phyloP scores from a whole-genome alignment of 352 stramenopile genomes.

The Pythium guiyangense region DNA sequence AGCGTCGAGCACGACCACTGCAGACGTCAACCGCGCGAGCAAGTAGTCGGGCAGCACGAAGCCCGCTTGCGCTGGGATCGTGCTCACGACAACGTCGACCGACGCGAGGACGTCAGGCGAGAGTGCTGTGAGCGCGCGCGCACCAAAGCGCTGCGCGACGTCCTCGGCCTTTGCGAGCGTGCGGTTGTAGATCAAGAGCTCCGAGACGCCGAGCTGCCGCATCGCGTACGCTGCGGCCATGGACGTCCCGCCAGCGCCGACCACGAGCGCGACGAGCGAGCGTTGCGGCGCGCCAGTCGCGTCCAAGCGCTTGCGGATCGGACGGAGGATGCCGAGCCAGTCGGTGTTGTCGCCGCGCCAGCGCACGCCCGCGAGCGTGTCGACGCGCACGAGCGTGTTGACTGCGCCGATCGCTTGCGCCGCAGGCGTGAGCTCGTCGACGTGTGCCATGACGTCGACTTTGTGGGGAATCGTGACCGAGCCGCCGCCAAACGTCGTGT shows the following conservation, averaged over 20 bases:
- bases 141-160: constrained; percentile 87
- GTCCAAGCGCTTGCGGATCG: constrained; percentile 71
- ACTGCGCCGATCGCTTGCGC: constrained; percentile 96
- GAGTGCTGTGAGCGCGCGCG: constrained; percentile 55
- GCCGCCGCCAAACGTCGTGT: constrained; percentile 88
- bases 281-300: constrained; percentile 6
- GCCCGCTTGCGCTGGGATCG: constrained; percentile 88
- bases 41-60: constrained; percentile 78
- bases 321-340: constrained; percentile 96
- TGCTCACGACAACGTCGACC: constrained; percentile 94
- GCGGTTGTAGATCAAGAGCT: constrained; percentile 95
- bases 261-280: constrained; percentile 60
- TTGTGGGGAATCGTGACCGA: constrained; percentile 99
- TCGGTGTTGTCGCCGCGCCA: constrained; percentile 97
- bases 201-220: constrained; percentile 69
- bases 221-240: constrained; percentile 94
- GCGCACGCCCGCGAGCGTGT: constrained; percentile 35
- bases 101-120: constrained; percentile 35
- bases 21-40: constrained; percentile 21
- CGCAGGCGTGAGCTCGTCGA: constrained; percentile 92
- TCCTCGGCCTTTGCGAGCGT: constrained; percentile 90
- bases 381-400: constrained; percentile 93
- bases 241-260: constrained; percentile 93
- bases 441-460: constrained; percentile 89
- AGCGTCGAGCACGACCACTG: constrained; percentile 93